A percentile compares a stretch with the other conserved stretches of the same genome.
phyloP scores from a whole-genome alignment of 176 grass and related monocot species.

The Rhynchospora tenuis region DNA sequence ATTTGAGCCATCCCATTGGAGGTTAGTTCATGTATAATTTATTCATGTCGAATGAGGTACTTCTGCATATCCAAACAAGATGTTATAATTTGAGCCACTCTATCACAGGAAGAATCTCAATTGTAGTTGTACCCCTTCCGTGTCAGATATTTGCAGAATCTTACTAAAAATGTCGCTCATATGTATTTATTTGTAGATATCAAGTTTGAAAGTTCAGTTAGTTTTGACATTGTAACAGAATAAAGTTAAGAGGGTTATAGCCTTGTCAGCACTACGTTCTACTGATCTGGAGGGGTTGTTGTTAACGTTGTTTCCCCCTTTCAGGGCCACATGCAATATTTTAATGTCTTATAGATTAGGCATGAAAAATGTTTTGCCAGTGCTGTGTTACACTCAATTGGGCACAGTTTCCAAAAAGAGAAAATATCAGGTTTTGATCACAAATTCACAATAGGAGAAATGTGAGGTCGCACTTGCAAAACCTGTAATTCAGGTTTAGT shows the following conservation, averaged over 20 bases:
- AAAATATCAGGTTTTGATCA: neutral
- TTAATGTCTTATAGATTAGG: neutral
- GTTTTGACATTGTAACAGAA: neutral
- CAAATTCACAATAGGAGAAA: neutral
- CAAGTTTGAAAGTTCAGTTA: neutral
- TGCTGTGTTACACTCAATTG: neutral
- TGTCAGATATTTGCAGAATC: neutral
- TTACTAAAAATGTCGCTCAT: neutral
- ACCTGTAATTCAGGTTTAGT: neutral
- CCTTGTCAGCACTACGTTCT: neutral
- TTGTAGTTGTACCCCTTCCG: neutral
- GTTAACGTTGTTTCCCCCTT: neutral
- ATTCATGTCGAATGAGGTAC: neutral
- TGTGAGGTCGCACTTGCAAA: neutral
- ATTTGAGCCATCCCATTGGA: constrained; percentile 97
- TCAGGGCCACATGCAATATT: neutral
- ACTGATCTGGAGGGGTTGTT: neutral
- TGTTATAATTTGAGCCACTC: neutral
- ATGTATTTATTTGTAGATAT: constrained; percentile 12
- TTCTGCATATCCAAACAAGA: neutral
- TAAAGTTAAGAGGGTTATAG: neutral
- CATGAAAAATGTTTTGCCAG: neutral
- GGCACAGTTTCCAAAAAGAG: neutral
- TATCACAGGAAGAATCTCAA: neutral
- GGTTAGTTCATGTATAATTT: constrained; percentile 36